Conservation (phyloP, 192 early-diverging fungal genomes). For the Rhizoclosmatium globosum region DNA sequence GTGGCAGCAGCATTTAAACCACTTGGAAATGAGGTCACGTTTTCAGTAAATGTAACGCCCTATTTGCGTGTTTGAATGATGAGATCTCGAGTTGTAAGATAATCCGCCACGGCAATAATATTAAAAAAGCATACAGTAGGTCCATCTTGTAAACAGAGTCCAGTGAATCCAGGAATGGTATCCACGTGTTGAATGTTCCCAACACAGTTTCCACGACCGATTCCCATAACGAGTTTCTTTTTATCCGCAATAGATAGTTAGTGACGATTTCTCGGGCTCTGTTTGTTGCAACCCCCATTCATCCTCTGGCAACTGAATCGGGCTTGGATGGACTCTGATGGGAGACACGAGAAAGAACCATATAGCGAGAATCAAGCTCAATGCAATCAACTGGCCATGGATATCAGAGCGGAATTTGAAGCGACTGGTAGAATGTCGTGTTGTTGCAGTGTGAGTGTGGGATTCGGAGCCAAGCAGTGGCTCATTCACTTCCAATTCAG, state of each 20-base stretch:
- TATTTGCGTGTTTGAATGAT: background rate
- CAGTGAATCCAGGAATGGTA: constrained; percentile 45
- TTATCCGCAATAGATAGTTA: background rate
- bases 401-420: background rate
- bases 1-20: constrained; percentile 66
- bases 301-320: background rate
- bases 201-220: constrained; percentile 28
- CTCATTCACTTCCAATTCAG: too few species aligned
- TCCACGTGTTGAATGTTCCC: constrained; percentile 53
- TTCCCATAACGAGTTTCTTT: background rate
- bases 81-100: background rate
- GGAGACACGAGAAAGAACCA: background rate
- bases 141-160: constrained; percentile 65
- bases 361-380: background rate
- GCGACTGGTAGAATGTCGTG: too few species aligned
- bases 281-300: background rate
- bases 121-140: constrained; percentile 44
- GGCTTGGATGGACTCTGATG: background rate
- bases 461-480: too few species aligned
- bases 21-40: constrained; percentile 16
- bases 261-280: background rate
- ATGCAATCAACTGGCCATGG: background rate
- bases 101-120: background rate
- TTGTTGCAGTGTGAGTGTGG: too few species aligned
- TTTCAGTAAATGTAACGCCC: background rate